Conservation (phyloP, 163 green algal genomes). For the Volvox carteri region DNA sequence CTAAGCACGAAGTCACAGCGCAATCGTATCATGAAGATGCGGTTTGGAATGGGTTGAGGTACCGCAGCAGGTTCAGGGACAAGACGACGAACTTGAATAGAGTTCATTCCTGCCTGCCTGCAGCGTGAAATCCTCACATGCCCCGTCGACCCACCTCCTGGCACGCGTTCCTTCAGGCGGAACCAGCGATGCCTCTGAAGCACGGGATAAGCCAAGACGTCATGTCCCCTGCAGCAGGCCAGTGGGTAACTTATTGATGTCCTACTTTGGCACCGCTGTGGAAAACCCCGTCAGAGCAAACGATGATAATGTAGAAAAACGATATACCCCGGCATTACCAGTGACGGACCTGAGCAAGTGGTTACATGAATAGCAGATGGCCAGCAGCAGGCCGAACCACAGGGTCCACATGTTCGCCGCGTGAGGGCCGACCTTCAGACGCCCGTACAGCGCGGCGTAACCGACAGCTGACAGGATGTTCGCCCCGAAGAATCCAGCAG, state of each 20-base stretch:
- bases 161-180: slow-evolving; percentile 62
- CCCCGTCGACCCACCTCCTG: neutral
- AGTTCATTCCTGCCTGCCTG: no score
- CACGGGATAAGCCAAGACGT: slow-evolving; percentile 63
- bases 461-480: slow-evolving; percentile 13
- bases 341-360: slow-evolving; percentile 43
- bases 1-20: no score
- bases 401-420: slow-evolving; percentile 2
- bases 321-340: no score
- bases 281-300: no score
- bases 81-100: no score
- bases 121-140: no score
- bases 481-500: slow-evolving; percentile 11
- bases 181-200: slow-evolving; percentile 67
- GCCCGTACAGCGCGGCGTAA: slow-evolving; percentile 21
- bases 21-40: no score
- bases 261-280: no score
- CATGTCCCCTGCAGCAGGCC: slow-evolving; percentile 43
- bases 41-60: no score
- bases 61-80: no score
- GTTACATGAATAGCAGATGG: slow-evolving; percentile 23
- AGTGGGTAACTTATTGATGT: no score
- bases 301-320: no score
- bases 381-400: slow-evolving; percentile 43
- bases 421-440: slow-evolving; percentile 13